phyloP scores from a whole-genome alignment of 208 protist species.

The Acanthamoeba sp. region DNA sequence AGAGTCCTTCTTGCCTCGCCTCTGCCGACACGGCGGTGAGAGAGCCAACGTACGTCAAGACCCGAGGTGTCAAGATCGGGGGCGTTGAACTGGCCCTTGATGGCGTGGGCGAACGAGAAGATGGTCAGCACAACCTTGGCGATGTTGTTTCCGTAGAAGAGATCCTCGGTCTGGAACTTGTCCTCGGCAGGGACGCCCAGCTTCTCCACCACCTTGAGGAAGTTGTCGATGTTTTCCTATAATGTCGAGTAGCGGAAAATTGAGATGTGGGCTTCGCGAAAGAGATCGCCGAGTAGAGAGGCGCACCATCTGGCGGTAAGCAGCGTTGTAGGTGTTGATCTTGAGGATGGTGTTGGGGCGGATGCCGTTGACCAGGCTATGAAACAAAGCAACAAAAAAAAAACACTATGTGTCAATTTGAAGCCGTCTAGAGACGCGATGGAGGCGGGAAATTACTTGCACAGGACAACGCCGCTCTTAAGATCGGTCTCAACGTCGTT shows the following conservation, averaged over 20 bases:
- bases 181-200: conserved; percentile 38
- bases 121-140: conserved; percentile 41
- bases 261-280: too few relatives aligned
- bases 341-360: conserved; percentile 68
- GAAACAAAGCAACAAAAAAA: neutral
- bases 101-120: conserved; percentile 4
- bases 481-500: conserved; percentile 45
- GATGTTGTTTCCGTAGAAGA: conserved; percentile 63
- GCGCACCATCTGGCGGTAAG: conserved; percentile 46
- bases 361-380: conserved; percentile 34
- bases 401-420: neutral
- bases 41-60: neutral
- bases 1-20: too few relatives aligned
- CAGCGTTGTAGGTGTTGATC: conserved; percentile 70
- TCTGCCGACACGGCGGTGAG: neutral
- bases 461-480: conserved; percentile 51
- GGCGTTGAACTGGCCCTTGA: conserved; percentile 26
- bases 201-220: conserved; percentile 47
- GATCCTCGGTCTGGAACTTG: conserved; percentile 57
- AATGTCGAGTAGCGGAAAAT: neutral
- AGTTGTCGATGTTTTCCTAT: conserved; percentile 71
- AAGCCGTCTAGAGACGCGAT: neutral
- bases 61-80: neutral
- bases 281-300: too few relatives aligned
- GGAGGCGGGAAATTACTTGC: neutral